Conservation (phyloP, 306 rosid species). For the Sindora glabra region DNA sequence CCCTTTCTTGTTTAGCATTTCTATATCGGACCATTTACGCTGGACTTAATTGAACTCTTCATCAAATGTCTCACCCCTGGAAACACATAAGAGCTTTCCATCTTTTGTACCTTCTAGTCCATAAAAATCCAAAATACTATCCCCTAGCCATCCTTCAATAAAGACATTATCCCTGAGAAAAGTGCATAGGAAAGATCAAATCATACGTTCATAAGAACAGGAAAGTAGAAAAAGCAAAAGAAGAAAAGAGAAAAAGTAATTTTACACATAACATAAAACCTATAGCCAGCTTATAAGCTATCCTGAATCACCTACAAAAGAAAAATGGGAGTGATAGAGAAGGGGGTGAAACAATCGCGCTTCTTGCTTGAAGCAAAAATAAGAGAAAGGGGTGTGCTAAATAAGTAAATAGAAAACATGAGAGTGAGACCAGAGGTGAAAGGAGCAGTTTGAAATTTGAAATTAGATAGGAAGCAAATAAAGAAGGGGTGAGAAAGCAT, state of each 20-base stretch:
- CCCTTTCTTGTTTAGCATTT: slow-evolving; percentile 29
- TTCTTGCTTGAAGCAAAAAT: too few species aligned
- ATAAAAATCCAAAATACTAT: slow-evolving; percentile 28
- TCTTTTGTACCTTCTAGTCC: slow-evolving; percentile 27
- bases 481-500: too few species aligned
- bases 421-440: too few species aligned
- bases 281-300: slow-evolving; percentile 7
- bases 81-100: slow-evolving; percentile 13
- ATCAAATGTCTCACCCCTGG: slow-evolving; percentile 13
- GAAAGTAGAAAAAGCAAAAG: slow-evolving; percentile 13
- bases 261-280: background rate
- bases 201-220: slow-evolving; percentile 80
- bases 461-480: too few species aligned
- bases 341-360: too few species aligned
- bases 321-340: background rate
- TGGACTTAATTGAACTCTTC: slow-evolving; percentile 2
- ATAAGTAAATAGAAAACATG: too few species aligned
- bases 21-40: slow-evolving; percentile 15
- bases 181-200: slow-evolving; percentile 98
- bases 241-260: background rate
- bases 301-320: background rate
- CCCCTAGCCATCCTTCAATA: slow-evolving; percentile 39
- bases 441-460: too few species aligned
- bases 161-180: slow-evolving; percentile 89
- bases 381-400: too few species aligned